These are phyloP conservation scores for Lasiodiplodia sp. DNA, from an alignment of 2,329 filamentous ascomycete species.

Conservation along the genomic window DNA sequence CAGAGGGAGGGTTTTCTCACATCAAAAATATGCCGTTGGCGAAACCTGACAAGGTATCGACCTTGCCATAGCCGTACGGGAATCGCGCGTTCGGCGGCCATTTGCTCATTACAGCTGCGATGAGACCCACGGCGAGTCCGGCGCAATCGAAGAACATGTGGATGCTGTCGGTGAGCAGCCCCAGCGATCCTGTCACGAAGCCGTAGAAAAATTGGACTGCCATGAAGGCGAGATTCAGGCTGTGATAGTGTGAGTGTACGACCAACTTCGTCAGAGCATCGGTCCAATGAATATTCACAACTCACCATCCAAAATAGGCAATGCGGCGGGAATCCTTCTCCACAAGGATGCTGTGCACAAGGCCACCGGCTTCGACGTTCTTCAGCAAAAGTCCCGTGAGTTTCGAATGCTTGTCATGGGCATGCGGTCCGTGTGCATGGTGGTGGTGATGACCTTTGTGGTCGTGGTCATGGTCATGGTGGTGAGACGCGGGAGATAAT, in stretches of 20 bases:
- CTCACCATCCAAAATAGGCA: slow-evolving; percentile 94
- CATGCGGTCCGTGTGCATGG: slow-evolving; percentile 20
- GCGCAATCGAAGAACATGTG: slow-evolving; percentile 99
- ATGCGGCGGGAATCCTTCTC: slow-evolving; percentile 95
- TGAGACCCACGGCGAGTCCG: slow-evolving; percentile 85
- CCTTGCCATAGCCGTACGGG: slow-evolving; percentile 95
- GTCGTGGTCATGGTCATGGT: slow-evolving; percentile 37
- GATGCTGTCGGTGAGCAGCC: slow-evolving; percentile 95
- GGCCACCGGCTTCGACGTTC: slow-evolving; percentile 73
- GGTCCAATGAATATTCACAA: slow-evolving; percentile 24
- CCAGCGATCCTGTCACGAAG: slow-evolving; percentile 89
- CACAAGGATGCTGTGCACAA: slow-evolving; percentile 83
- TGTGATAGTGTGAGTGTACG: slow-evolving; percentile 45
- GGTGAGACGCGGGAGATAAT: slow-evolving; percentile 26
- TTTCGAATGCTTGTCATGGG: slow-evolving; percentile 64
- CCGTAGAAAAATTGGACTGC: slow-evolving; percentile 92
- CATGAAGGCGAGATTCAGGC: slow-evolving; percentile 96
- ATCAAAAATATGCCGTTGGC: slow-evolving; percentile 95
- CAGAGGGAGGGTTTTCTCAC: slow-evolving; percentile 54
- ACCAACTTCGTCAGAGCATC: background rate
- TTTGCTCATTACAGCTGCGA: slow-evolving; percentile 93
- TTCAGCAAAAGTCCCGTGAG: slow-evolving; percentile 78
- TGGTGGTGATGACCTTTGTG: slow-evolving; percentile 41
- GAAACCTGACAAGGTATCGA: slow-evolving; percentile 94
- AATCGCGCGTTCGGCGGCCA: slow-evolving; percentile 91